Evolutionary conservation across 495 filamentous ascomycete species (phyloP).

Genomic region (Entonaema liquescens): DNA sequence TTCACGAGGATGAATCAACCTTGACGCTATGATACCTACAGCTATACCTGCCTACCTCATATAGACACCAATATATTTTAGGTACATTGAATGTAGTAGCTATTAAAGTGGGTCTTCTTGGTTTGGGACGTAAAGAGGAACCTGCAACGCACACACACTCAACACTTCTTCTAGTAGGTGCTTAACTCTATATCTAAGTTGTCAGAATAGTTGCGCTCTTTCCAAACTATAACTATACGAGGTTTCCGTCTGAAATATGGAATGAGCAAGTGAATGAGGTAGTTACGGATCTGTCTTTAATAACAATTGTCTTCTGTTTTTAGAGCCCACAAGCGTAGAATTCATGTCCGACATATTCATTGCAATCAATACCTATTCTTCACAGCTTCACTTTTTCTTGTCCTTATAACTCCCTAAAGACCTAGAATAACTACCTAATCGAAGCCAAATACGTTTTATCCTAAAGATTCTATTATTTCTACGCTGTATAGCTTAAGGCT

Average conservation of each 20-base stretch:
- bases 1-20: too few species aligned
- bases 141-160: neutral
- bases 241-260: neutral
- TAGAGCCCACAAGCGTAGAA: neutral
- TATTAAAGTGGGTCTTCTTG: constrained; percentile 1
- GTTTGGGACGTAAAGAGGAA: neutral
- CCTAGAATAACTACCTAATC: constrained; percentile 13
- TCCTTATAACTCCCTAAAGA: neutral
- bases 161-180: neutral
- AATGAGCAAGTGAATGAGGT: constrained; percentile 1
- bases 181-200: neutral
- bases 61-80: too few species aligned
- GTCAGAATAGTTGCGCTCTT: neutral
- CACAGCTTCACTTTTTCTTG: neutral
- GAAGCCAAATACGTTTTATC: neutral
- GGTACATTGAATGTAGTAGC: neutral
- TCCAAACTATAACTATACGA: neutral
- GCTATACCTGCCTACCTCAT: too few species aligned
- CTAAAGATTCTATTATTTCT: neutral
- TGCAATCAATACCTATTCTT: neutral
- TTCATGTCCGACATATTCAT: neutral
- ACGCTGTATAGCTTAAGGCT: constrained; percentile 5
- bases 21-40: too few species aligned
- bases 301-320: neutral
- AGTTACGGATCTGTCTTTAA: constrained; percentile 18